Evolutionary conservation across 1,284 basidiomycete species (phyloP).

Genomic region (Malassezia pachydermatis): DNA sequence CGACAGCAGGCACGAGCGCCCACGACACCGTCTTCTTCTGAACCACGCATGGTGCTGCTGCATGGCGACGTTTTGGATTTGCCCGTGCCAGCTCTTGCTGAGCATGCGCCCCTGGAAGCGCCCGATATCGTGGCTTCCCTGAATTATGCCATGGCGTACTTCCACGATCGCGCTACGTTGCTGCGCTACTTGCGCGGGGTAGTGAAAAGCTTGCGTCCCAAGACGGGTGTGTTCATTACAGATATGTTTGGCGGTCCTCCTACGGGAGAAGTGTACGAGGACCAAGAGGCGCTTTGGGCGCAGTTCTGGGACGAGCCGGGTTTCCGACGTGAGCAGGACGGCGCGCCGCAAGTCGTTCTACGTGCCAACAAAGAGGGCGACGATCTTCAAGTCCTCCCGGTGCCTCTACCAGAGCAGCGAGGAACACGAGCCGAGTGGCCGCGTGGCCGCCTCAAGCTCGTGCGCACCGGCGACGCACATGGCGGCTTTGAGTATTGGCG

Average conservation of each 20-base stretch:
- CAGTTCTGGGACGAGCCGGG: constrained; percentile 19
- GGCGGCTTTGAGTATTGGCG: constrained; percentile 40
- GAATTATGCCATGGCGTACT: constrained; percentile 40
- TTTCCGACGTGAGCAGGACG: constrained; percentile 14
- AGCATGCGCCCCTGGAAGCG: constrained; percentile 8
- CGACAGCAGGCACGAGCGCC: constrained; percentile 12
- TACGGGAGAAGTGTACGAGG: constrained; percentile 24
- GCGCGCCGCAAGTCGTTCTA: constrained; percentile 6
- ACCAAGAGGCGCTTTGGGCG: constrained; percentile 20
- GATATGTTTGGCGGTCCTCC: constrained; percentile 36
- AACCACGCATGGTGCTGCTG: constrained; percentile 21
- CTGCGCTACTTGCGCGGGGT: constrained; percentile 23
- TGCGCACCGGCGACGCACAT: constrained; percentile 24
- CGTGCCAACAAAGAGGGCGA: not conserved
- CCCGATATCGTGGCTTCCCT: constrained; percentile 34
- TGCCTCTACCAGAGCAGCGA: constrained; percentile 4
- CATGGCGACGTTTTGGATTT: constrained; percentile 35
- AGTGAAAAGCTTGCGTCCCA: constrained; percentile 20
- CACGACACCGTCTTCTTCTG: not conserved
- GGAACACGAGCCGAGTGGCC: constrained; percentile 32
- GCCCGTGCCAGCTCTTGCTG: constrained; percentile 17
- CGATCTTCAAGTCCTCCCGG: constrained; percentile 17
- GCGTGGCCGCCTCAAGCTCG: constrained; percentile 30
- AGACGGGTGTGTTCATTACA: constrained; percentile 32
- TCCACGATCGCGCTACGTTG: constrained; percentile 29